Evolutionary conservation across 805 yeast genomes (phyloP).

Genomic region (Saccharomycopsis amapae): DNA sequence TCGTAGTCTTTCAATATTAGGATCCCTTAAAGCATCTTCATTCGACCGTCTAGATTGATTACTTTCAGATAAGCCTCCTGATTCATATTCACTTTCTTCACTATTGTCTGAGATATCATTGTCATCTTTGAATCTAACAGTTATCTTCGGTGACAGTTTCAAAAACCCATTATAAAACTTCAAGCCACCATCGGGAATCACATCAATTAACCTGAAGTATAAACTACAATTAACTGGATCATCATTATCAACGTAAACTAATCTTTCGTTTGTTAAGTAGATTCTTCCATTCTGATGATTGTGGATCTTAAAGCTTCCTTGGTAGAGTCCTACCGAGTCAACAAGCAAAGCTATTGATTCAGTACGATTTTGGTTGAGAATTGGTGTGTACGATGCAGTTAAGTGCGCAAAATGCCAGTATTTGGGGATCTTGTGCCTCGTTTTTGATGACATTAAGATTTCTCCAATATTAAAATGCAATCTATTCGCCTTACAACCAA

Average conservation of each 20-base stretch:
- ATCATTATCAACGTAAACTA: conserved; percentile 62
- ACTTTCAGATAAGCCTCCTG: neutral
- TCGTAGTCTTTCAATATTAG: too few relatives aligned
- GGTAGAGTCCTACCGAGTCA: conserved; percentile 58
- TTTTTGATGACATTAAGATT: neutral
- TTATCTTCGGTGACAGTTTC: conserved; percentile 74
- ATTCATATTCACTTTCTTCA: neutral
- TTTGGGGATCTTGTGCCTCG: conserved; percentile 4
- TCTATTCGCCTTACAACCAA: neutral
- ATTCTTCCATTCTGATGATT: conserved; percentile 68
- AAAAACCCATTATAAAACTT: conserved; percentile 52
- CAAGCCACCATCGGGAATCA: conserved; percentile 32
- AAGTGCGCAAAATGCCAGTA: conserved; percentile 16
- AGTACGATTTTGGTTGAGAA: conserved; percentile 2
- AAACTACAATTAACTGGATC: conserved; percentile 38
- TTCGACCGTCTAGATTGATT: neutral
- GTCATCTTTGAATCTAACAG: conserved; percentile 30
- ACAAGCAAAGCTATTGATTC: conserved; percentile 10
- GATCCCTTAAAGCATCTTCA: too few relatives aligned
- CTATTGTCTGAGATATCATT: neutral
- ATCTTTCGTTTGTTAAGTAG: conserved; percentile 65
- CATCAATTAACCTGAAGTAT: conserved; percentile 34
- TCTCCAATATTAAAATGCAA: neutral
- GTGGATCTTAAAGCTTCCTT: conserved; percentile 58
- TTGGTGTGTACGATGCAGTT: conserved; percentile 15